Conservation (phyloP, 1,139 yeast species). For the Saccharomyces hybrid region DNA sequence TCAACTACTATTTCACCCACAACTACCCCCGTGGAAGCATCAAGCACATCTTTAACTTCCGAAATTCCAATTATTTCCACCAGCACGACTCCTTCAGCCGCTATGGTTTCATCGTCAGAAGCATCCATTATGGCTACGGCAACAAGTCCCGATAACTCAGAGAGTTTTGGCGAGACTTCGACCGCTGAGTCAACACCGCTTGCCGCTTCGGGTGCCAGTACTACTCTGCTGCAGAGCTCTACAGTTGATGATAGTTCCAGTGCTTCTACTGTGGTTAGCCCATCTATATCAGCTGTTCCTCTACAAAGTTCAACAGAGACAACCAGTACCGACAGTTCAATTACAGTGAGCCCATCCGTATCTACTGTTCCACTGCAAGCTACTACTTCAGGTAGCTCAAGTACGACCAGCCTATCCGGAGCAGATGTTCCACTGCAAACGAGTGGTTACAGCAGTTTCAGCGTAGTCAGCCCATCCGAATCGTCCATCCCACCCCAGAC, state of each 20-base stretch:
- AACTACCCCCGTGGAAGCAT: constrained; percentile 2
- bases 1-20: constrained; percentile 3
- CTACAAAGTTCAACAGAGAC: not conserved
- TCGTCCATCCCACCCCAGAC: not conserved
- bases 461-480: not conserved
- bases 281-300: not conserved
- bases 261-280: not conserved
- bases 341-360: not conserved
- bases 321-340: not conserved
- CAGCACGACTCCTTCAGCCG: not conserved
- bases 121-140: not conserved
- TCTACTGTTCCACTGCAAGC: not conserved
- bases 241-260: not conserved
- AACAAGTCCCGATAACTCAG: not conserved
- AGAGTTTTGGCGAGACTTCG: not conserved
- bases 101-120: not conserved
- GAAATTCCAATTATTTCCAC: constrained; percentile 2
- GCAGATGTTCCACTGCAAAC: no score
- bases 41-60: constrained; percentile 1
- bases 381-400: not conserved
- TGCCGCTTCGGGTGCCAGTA: not conserved
- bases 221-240: not conserved
- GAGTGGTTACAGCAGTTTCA: no score
- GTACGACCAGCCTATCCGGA: not conserved
- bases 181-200: not conserved